Evolutionary conservation across 176 grass and related monocot genomes (phyloP), one percentile per base, ranked within the genome.

Genomic region (Avena eriantha): DNA sequence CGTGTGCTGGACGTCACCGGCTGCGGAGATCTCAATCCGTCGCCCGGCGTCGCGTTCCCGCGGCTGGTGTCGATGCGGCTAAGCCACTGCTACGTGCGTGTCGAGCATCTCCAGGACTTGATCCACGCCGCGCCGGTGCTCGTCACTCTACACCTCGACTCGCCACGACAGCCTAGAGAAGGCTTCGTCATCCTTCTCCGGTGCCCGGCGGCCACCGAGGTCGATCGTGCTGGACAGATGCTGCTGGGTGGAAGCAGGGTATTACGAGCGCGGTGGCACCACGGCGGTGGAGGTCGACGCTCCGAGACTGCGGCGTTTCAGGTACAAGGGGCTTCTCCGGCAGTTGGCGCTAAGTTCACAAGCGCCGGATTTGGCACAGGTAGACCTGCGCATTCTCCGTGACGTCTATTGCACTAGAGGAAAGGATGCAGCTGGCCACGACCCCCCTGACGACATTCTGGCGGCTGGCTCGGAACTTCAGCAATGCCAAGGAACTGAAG

Each of bases 381-480:
- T 36, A 71, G 39, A 5, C 36, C 3, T 10, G 12, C 19, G 43
- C 36, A 6, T 71, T 6, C 5, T 71, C 36, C 68, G 6, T 11
- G 8, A 11, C 21, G 3, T 1, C 21, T 0, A 2, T 36, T 0
- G 4, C 17, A 11, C 4, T 0, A 10, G 17, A 19, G 0, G 3
- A 4, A 39, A n/a, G 68, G 68, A 71, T 71, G 4, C 10, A 45
- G 36, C 36, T 39, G 36, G 68, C 68, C 3, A 0, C 10, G 8
- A 69, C 34, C 67, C 39, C 36, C 35, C 5, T 3, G 0, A n/a
- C 0, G n/a, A 6, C 18, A 3, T 71, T 71, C 36, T 45, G 68
- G 36, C 36, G 10, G 6, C 39, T 71, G 9, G 36, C 19, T 36
- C 68, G 3, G 4, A 45, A 45, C 68, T 71, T 71, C 36, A 21